Base-by-base conservation (phyloP, 768 basidiomycete genomes). In the Antrodiella citrinella region DNA sequence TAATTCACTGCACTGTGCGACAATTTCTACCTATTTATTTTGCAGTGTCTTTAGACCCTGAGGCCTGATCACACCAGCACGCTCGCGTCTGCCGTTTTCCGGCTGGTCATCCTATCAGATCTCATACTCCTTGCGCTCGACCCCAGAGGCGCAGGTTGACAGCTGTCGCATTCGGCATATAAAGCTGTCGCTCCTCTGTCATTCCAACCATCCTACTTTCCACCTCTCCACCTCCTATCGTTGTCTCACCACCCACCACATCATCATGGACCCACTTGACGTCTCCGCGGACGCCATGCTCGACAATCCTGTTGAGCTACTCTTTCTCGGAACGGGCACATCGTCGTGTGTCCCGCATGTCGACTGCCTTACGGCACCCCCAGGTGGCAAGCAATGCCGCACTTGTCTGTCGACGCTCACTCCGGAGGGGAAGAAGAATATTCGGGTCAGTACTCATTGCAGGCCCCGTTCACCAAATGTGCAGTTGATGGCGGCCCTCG, bases 261-360 rank as follows among this genome's bases (percentile, higher is more conserved):
- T 35, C n/a, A n/a, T n/a, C n/a, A n/a, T n/a, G n/a, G n/a, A n/a
- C n/a, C n/a, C n/a, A n/a, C n/a, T n/a, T n/a, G n/a, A n/a, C n/a
- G n/a, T n/a, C 54, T 11, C 45, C 50, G 47, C 10, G 25, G 1
- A 49, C 54, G 24, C 47, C 38, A 21, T 38, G 21, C 21, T 21
- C 47, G 52, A 55, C 48, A 48, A 57, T 40, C 23, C 62, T 26
- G 65, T 74, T 48, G 86, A 91, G 62, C 67, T 90, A 56, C 81
- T 92, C 51, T 87, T 91, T 63, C 77, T 91, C 24, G 90, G 90
- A 47, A 92, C 88, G 30, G 90, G 88, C 46, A 85, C 84, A 23
- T 91, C 89, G 7, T 79, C 80, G 23, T 80, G 81, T 54, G 54
- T 92, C 12, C 90, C 89, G 13, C 70, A 78, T 44, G 62, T 83